These are phyloP conservation scores for Didymella exigua DNA, from an alignment of 2,329 filamentous ascomycete genomes.

Conservation along the genomic window DNA sequence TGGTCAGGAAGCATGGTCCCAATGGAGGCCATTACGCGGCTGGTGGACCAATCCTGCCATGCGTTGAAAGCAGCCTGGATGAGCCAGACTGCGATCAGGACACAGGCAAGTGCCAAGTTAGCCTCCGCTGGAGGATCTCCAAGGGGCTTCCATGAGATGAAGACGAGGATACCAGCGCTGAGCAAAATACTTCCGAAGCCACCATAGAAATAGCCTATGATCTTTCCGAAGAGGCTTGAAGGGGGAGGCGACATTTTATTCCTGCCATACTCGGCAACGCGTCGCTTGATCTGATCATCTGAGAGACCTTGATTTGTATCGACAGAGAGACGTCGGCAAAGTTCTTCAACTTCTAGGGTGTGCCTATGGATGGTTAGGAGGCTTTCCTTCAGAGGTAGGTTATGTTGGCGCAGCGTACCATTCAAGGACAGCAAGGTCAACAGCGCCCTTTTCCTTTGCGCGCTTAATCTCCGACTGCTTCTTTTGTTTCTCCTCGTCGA, in stretches of 20 bases:
- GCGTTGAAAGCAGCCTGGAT: conserved; percentile 63
- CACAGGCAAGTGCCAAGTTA: conserved; percentile 75
- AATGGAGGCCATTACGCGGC: conserved; percentile 78
- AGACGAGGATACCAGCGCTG: conserved; percentile 71
- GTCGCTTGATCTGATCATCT: conserved; percentile 60
- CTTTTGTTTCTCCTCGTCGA: conserved; percentile 43
- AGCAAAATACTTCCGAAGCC: conserved; percentile 77
- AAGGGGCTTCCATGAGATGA: conserved; percentile 77
- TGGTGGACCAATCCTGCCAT: conserved; percentile 74
- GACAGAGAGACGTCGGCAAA: conserved; percentile 64
- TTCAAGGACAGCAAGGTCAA: conserved; percentile 61
- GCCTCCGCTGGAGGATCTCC: conserved; percentile 72
- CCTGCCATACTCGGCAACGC: conserved; percentile 65
- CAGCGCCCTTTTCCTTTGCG: conserved; percentile 42
- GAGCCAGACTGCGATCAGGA: conserved; percentile 72
- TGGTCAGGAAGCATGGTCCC: conserved; percentile 79
- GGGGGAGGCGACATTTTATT: conserved; percentile 71
- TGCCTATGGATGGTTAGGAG: conserved; percentile 52
- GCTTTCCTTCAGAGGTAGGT: neutral
- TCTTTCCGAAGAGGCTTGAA: conserved; percentile 62
- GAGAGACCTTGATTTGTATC: conserved; percentile 66
- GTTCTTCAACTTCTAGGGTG: conserved; percentile 61
- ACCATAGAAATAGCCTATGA: conserved; percentile 74
- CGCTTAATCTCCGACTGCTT: conserved; percentile 38
- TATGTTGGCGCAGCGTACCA: conserved; percentile 47